Base-by-base conservation (phyloP, 257 asterid genomes). In the Solanum sejunctum region DNA sequence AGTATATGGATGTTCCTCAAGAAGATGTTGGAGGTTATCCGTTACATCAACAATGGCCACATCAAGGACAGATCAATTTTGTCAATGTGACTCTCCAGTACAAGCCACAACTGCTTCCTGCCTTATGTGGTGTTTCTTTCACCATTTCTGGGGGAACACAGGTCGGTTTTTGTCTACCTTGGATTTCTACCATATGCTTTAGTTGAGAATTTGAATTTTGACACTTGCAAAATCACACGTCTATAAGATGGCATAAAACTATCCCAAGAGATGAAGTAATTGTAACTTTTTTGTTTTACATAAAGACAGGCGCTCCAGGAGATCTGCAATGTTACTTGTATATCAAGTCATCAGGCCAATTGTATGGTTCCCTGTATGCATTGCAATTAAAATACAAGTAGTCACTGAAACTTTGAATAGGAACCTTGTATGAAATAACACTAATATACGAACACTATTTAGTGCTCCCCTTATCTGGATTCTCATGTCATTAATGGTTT, bases 1-100 rank as follows among this genome's bases (percentile, higher is more conserved):
- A 96, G 99, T 96, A 93, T 88, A 95, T 96, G 97, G 95, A 96
- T 85, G 92, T 92, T 57, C 93, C 98, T 81, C 93, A 85, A 87
- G 92, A 90, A 73, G 86, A 89, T 84, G 63, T 81, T 12, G 95
- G 94, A 83, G 91, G 88, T 83, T 49, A 57, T 81, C 57, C 81
- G 7, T 61, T 90, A 36, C 88, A 84, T 85, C 86, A 88, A 49
- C 83, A 88, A 69, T 96, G 98, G 99, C 99, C 97, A 1, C 88
- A 88, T 75, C 87, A 85, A 80, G 99, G 99, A 64, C 89, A 88
- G 85, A 87, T 96, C 70, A 88, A 87, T 90, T 95, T 96, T 81
- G 97, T 86, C 79, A 89, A 93, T 63, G 99, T 95, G 87, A 93
- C 97, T 81, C 98, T 96, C 2, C 91, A 90, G 39, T 96, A 96